phyloP scores from a whole-genome alignment of 352 stramenopile genomes.

The Globisporangium emineosum region DNA sequence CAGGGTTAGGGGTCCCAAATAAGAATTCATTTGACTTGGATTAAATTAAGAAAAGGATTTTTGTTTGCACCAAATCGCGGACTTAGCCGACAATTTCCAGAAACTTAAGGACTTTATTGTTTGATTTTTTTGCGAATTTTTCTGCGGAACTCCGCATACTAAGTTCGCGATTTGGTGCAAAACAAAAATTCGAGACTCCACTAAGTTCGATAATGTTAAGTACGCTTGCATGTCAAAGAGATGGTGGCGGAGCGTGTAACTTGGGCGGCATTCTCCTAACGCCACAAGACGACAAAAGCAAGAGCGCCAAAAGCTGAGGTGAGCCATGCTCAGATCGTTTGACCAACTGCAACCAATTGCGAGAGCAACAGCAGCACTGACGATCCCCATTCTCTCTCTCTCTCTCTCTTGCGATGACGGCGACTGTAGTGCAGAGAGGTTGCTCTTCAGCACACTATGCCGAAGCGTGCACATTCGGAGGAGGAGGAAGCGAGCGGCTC shows the following conservation, averaged over 20 bases:
- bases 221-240: background rate
- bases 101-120: too few species aligned
- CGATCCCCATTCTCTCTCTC: background rate
- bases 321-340: background rate
- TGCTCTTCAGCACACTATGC: background rate
- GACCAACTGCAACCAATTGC: background rate
- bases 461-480: background rate
- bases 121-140: too few species aligned
- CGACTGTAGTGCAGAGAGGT: background rate
- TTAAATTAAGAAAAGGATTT: too few species aligned
- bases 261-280: background rate
- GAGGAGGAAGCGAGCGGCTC: background rate
- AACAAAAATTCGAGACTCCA: too few species aligned
- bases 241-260: slow-evolving; percentile 7
- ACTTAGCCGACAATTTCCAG: too few species aligned
- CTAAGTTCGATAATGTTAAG: too few species aligned
- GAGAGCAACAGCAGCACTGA: background rate
- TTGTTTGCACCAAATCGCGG: too few species aligned
- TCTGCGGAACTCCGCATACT: too few species aligned
- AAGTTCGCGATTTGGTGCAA: too few species aligned
- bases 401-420: background rate
- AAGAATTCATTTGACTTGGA: too few species aligned
- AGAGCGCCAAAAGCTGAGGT: background rate
- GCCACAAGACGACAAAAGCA: background rate
- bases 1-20: too few species aligned